Base-by-base conservation (phyloP, 1,284 basidiomycete genomes). In the Puccinia hordei region DNA sequence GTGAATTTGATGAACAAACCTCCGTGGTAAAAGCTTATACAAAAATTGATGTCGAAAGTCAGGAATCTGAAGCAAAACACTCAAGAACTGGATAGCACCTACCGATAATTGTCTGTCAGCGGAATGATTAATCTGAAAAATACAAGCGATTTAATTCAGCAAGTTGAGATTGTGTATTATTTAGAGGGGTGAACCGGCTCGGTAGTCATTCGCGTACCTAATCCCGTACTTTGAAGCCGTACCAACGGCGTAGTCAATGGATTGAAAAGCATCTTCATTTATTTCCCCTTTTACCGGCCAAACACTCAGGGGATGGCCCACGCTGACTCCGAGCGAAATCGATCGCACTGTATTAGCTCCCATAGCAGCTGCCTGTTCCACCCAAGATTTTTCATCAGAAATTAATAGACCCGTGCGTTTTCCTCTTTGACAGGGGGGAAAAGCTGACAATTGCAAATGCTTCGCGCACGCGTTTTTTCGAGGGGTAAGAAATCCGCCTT, bases 61-160 rank as follows among this genome's bases (percentile, higher is more conserved):
- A 51, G 46, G 4, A 17, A 27, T 22, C 2, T 27, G 27, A 51
- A 71, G 46, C 22, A 71, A 71, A 12, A n/a, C 46, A 51, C 19
- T 53, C 30, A 51, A 35, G 27, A 66, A 53, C 13, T 78, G 33
- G 30, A 30, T 17, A 66, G 5, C 41, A 57, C 75, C 19, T 41
- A 78, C 75, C 65, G 63, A 53, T 78, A 78, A 57, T 78, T 78
- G 61, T 78, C 75, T 35, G 75, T 78, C 15, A 78, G 65, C 22
- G 75, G 75, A 41, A 78, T 78, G n/a, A 78, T 69, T 30, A 78
- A 69, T 46, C 75, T 78, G 51, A 10, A 1, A n/a, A 55, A 33
- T 12, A 22, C 8, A 53, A 2, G 44, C 44, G 12, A 35, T 51
- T 35, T 53, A 33, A 19, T 4, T 35, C 9, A 44, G 38, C 12